Evolutionary conservation across 1,139 yeast species (phyloP).

Genomic region (Saccharomyces hybrid): DNA sequence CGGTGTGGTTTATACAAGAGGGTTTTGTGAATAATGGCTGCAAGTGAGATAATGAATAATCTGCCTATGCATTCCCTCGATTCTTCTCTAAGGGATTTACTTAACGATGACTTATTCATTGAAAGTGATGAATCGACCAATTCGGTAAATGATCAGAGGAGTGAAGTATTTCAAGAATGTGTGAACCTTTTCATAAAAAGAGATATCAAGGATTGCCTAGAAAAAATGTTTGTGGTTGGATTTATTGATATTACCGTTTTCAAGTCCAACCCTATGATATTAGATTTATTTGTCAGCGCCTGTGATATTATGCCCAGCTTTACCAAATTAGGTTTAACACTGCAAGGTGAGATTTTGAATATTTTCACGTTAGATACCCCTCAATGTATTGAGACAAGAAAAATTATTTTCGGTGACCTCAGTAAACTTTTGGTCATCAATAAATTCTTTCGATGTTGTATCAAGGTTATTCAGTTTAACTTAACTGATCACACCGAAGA

Average conservation of each 20-base stretch:
- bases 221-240: not conserved
- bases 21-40: not conserved
- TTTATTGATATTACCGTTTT: not conserved
- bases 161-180: constrained; percentile 9
- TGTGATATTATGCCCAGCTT: constrained; percentile 4
- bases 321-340: constrained; percentile 2
- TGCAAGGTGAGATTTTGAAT: constrained; percentile 2
- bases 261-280: not conserved
- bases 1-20: not conserved
- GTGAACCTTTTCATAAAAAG: constrained; percentile 14
- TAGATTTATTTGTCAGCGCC: constrained; percentile 7
- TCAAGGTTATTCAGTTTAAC: constrained; percentile 8
- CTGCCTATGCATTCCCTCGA: not conserved
- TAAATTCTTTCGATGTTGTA: constrained; percentile 15
- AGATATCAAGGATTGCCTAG: constrained; percentile 10
- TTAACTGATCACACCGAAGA: not conserved
- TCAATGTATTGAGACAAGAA: constrained; percentile 36
- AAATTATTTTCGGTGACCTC: not conserved
- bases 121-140: not conserved
- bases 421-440: constrained; percentile 6
- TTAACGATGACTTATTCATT: constrained; percentile 7
- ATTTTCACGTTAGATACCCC: not conserved
- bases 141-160: constrained; percentile 3
- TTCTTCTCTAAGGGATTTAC: constrained; percentile 10
- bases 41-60: not conserved